Evolutionary conservation across 106 monocot genomes (phyloP).

Genomic region (Iris macrosiphon): DNA sequence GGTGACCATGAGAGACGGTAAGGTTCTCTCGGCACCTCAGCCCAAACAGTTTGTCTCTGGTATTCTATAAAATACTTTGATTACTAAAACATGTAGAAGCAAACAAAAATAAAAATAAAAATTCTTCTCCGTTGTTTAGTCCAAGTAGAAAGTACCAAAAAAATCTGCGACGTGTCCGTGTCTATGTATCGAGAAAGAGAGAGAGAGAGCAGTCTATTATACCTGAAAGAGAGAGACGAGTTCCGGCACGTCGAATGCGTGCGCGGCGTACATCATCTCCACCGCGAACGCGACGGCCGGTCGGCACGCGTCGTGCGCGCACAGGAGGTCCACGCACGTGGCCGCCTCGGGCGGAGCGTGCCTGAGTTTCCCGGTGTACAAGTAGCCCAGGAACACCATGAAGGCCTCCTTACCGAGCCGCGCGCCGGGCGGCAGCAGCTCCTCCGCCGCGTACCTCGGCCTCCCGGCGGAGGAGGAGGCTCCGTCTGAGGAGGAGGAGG

Average conservation of each 20-base stretch:
- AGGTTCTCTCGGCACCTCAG: too few species aligned
- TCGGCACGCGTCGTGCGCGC: slow-evolving; percentile 80
- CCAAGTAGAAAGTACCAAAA: too few species aligned
- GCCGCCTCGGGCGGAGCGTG: slow-evolving; percentile 43
- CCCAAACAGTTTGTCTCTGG: too few species aligned
- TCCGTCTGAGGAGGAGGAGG: background rate
- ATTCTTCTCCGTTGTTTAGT: too few species aligned
- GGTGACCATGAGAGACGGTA: too few species aligned
- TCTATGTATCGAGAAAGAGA: too few species aligned
- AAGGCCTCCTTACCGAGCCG: slow-evolving; percentile 75
- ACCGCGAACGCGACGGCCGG: slow-evolving; percentile 73
- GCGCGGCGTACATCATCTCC: slow-evolving; percentile 81
- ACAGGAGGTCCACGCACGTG: slow-evolving; percentile 56
- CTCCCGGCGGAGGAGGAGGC: too few species aligned
- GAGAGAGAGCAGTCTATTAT: too few species aligned
- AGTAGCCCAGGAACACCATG: slow-evolving; percentile 59
- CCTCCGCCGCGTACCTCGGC: slow-evolving; percentile 37
- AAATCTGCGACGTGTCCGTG: too few species aligned
- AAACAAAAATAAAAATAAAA: too few species aligned
- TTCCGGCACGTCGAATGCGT: slow-evolving; percentile 32
- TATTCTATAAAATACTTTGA: too few species aligned
- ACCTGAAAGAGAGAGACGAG: slow-evolving; percentile 87
- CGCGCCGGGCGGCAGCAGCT: slow-evolving; percentile 39
- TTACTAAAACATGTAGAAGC: too few species aligned
- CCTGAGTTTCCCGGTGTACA: slow-evolving; percentile 85